Percentiles rank a stretch among this genome's conserved stretches.
These are phyloP conservation scores for Ophiocordyceps polyrhachis-furcata DNA, from an alignment of 2,329 filamentous ascomycete species.

Conservation along the genomic window DNA sequence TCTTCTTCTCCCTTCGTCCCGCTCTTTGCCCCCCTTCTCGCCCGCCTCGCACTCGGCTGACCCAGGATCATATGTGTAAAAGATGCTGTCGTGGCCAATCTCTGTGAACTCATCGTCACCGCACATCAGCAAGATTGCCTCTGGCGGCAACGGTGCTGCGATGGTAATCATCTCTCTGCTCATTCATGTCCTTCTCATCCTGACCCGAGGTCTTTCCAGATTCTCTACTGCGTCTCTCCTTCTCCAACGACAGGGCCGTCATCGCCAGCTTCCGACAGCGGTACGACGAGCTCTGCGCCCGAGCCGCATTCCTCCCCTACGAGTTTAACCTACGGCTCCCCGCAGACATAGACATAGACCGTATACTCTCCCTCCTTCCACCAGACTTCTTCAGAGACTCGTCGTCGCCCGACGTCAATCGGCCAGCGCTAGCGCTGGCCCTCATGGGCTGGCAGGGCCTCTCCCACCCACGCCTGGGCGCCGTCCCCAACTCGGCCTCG, in stretches of 20 bases:
- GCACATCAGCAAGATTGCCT: constrained; percentile 68
- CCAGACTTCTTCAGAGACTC: constrained; percentile 33
- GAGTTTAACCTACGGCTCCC: constrained; percentile 42
- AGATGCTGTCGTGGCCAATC: constrained; percentile 56
- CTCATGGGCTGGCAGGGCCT: constrained; percentile 62
- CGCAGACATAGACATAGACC: constrained; percentile 29
- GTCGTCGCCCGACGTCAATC: constrained; percentile 26
- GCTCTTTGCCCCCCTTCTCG: no score
- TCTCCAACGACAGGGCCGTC: constrained; percentile 41
- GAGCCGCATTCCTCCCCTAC: constrained; percentile 39
- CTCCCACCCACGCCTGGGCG: constrained; percentile 30
- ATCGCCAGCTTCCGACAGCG: constrained; percentile 39
- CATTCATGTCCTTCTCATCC: background rate
- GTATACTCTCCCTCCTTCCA: constrained; percentile 29
- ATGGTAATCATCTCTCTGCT: constrained; percentile 32
- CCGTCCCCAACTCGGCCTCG: constrained; percentile 53
- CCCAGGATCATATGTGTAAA: constrained; percentile 18
- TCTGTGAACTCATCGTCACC: constrained; percentile 50
- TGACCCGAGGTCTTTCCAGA: constrained; percentile 18
- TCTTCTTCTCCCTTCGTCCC: no score
- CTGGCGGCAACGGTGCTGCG: constrained; percentile 77
- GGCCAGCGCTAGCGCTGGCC: constrained; percentile 47
- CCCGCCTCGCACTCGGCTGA: no score
- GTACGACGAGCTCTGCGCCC: constrained; percentile 41
- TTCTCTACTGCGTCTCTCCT: constrained; percentile 39